These are phyloP conservation scores for Priceomyces castillae DNA, from an alignment of 805 yeast species.

Conservation along the genomic window DNA sequence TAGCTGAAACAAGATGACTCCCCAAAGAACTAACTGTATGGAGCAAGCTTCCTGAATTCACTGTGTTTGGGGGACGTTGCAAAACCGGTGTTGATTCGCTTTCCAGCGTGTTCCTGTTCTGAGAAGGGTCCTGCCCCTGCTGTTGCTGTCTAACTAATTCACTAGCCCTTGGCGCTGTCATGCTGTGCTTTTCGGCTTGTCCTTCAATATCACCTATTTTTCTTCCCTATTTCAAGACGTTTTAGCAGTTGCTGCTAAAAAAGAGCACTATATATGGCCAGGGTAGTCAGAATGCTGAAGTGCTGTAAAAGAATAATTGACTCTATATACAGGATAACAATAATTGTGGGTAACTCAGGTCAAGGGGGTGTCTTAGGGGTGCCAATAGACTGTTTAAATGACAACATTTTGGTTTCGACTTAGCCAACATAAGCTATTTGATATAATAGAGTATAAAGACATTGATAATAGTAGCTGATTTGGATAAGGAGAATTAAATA, in stretches of 20 bases:
- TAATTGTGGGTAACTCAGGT: not conserved
- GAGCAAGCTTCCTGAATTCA: not conserved
- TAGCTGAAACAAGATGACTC: not conserved
- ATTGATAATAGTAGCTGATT: no score
- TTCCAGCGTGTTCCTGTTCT: not conserved
- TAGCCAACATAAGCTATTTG: no score
- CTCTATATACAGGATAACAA: not conserved
- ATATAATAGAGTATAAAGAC: no score
- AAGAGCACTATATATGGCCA: not conserved
- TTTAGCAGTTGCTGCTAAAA: not conserved
- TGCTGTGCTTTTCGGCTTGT: not conserved
- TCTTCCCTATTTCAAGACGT: not conserved
- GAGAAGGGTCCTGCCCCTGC: slow-evolving; percentile 1
- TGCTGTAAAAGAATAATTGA: not conserved
- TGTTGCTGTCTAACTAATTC: not conserved
- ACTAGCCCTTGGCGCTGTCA: slow-evolving; percentile 1
- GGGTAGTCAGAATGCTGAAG: not conserved
- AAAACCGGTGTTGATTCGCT: not conserved
- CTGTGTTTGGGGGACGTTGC: slow-evolving; percentile 1
- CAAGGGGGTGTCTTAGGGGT: not conserved
- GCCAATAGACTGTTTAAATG: no score
- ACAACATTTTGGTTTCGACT: no score
- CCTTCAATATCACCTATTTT: not conserved
- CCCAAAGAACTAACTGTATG: not conserved
- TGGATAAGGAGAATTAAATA: not conserved